Percentiles rank a stretch among this genome's conserved stretches.
Conservation (phyloP, 164 flowering plant species). For the Stephania japonica region DNA sequence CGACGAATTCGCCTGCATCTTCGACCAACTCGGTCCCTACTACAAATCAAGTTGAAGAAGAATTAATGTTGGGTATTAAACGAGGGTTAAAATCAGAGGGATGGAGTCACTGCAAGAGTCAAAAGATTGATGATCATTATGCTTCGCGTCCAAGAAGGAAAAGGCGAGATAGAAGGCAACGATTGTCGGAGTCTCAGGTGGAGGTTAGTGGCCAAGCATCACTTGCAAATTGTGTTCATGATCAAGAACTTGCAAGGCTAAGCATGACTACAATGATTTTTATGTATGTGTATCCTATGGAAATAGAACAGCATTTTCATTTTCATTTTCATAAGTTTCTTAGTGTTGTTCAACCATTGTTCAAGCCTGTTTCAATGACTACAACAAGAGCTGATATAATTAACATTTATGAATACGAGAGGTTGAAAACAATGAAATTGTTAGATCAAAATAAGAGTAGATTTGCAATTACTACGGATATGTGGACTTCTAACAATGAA, state of each 20-base stretch:
- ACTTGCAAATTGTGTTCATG: no score
- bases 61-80: no score
- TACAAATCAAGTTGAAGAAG: no score
- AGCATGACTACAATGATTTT: background rate
- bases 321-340: background rate
- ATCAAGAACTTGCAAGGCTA: background rate
- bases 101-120: no score
- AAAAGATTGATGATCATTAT: no score
- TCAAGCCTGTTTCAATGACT: background rate
- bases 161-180: no score
- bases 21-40: no score
- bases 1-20: no score
- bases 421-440: background rate
- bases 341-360: background rate
- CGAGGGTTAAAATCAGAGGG: no score
- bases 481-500: background rate
- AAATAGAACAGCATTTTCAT: background rate
- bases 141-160: no score
- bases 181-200: no score
- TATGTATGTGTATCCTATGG: background rate
- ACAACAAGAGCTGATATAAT: background rate
- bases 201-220: no score
- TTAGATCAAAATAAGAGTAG: background rate
- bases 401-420: background rate
- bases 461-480: background rate